Conservation (phyloP, 495 filamentous ascomycete genomes). For the Penicillium odoratum region DNA sequence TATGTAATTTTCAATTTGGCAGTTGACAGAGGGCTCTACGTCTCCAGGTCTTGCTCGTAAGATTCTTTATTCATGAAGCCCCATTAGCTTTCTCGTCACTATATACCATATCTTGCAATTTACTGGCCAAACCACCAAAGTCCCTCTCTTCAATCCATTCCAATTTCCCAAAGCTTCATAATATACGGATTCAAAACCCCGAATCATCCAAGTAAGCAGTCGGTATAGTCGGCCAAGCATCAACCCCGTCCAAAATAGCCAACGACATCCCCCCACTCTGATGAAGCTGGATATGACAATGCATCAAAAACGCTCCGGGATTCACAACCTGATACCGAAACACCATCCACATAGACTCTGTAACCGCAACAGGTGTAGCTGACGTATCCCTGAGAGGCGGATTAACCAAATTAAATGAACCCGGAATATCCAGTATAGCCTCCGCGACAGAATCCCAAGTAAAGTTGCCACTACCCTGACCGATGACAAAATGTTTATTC, state of each 20-base stretch:
- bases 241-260: constrained; percentile 56
- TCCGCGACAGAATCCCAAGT: constrained; percentile 53
- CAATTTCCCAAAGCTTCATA: neutral
- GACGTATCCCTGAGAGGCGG: constrained; percentile 54
- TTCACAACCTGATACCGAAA: constrained; percentile 59
- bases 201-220: constrained; percentile 26
- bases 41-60: neutral
- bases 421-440: constrained; percentile 44
- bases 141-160: neutral
- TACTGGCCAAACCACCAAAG: neutral
- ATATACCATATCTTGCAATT: neutral
- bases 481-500: constrained; percentile 59
- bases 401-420: constrained; percentile 55
- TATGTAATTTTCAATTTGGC: too few relatives aligned
- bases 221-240: constrained; percentile 51
- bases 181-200: constrained; percentile 17
- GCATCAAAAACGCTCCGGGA: constrained; percentile 58
- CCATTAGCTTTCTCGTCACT: neutral
- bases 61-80: neutral
- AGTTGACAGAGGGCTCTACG: too few relatives aligned
- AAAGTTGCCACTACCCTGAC: constrained; percentile 48
- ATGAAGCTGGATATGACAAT: constrained; percentile 64
- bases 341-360: constrained; percentile 49
- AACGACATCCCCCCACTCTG: constrained; percentile 56
- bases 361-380: constrained; percentile 34